Percentiles rank a stretch among this genome's conserved stretches.
Conservation (phyloP, 768 basidiomycete genomes). For the Tylopilus sp. region DNA sequence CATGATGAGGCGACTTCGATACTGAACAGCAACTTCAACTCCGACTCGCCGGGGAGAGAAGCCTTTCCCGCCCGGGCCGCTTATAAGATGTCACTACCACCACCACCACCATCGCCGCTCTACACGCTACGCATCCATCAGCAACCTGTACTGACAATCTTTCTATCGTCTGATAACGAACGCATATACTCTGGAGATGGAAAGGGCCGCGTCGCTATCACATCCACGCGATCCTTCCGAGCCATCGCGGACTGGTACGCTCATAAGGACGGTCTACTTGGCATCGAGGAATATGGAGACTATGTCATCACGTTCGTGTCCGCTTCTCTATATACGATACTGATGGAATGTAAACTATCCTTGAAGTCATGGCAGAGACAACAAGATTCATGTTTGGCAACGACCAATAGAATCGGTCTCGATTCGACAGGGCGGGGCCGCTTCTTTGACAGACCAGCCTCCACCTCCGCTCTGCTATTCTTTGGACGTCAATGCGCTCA, state of each 20-base stretch:
- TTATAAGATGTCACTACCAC: conserved; percentile 1
- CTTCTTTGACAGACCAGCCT: conserved; percentile 46
- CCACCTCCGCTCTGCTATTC: conserved; percentile 57
- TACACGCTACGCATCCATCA: conserved; percentile 77
- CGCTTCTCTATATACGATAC: not conserved
- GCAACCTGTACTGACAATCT: conserved; percentile 55
- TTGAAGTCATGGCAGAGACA: conserved; percentile 72
- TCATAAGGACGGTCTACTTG: conserved; percentile 74
- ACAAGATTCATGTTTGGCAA: conserved; percentile 77
- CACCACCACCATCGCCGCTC: conserved; percentile 54
- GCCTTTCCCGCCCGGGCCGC: not conserved
- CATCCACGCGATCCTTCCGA: conserved; percentile 74
- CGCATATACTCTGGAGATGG: conserved; percentile 85
- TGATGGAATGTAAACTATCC: conserved; percentile 1
- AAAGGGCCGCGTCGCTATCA: conserved; percentile 72
- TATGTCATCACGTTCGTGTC: conserved; percentile 72
- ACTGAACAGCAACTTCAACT: no score
- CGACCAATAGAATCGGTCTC: conserved; percentile 46
- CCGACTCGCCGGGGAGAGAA: no score
- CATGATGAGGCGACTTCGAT: no score
- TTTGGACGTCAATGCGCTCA: conserved; percentile 89
- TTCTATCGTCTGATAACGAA: conserved; percentile 69
- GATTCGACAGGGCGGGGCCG: conserved; percentile 53
- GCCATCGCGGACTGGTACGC: conserved; percentile 72
- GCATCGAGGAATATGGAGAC: conserved; percentile 69